These are phyloP conservation scores for Oryza brachyantha DNA, from an alignment of 176 grass and related monocot species.

Conservation along the genomic window DNA sequence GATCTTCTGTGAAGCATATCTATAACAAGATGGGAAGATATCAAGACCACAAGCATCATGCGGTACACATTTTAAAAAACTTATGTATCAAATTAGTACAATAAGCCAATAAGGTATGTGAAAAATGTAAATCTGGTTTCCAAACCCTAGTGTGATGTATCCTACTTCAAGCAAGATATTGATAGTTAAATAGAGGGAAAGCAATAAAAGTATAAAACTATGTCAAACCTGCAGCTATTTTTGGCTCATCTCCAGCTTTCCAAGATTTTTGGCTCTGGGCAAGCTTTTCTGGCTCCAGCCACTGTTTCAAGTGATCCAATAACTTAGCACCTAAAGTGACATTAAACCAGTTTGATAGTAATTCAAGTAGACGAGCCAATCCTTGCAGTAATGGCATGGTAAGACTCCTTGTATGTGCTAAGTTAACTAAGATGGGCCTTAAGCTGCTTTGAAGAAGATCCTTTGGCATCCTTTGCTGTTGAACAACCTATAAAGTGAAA, in stretches of 20 bases:
- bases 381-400: conserved; percentile 98
- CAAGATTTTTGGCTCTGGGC: conserved; percentile 85
- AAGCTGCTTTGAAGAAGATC: conserved; percentile 96
- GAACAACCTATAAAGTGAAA: conserved; percentile 70
- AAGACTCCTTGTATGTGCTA: conserved; percentile 92
- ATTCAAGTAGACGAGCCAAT: conserved; percentile 91
- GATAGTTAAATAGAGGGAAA: background rate
- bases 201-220: background rate
- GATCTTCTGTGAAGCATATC: background rate
- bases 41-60: background rate
- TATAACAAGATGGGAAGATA: background rate
- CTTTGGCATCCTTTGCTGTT: conserved; percentile 99
- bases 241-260: conserved; percentile 95
- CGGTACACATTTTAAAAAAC: background rate
- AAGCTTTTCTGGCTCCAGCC: conserved; percentile 98
- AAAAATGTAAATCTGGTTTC: background rate
- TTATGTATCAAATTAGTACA: background rate
- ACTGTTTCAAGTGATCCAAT: conserved; percentile 96
- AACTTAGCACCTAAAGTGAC: conserved; percentile 95
- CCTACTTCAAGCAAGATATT: background rate
- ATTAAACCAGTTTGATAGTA: conserved; percentile 98
- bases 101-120: background rate
- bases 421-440: conserved; percentile 95
- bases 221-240: conserved; percentile 83
- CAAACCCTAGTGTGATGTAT: background rate